Evolutionary conservation across 768 basidiomycete genomes (phyloP).

Genomic region (Xerocomellus amylosporus): DNA sequence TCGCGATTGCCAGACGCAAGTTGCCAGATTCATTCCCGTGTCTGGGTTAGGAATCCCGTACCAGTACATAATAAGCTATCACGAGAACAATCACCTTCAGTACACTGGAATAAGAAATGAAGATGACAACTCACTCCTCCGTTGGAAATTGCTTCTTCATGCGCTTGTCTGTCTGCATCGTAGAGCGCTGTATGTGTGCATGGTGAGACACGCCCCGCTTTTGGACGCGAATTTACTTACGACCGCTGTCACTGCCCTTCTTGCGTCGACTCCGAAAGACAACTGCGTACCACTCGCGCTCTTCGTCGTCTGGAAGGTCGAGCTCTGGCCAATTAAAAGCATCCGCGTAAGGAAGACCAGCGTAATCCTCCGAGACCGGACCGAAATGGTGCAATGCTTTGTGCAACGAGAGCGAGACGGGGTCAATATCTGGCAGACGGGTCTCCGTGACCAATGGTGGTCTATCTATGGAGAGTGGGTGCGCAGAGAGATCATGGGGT

Average conservation of each 20-base stretch:
- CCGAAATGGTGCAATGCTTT: slow-evolving; percentile 77
- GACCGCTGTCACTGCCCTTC: slow-evolving; percentile 61
- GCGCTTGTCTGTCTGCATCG: slow-evolving; percentile 81
- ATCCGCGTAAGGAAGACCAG: slow-evolving; percentile 56
- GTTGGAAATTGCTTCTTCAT: slow-evolving; percentile 88
- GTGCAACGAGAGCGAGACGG: slow-evolving; percentile 80
- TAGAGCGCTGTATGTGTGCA: slow-evolving; percentile 68
- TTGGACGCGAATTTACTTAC: slow-evolving; percentile 39
- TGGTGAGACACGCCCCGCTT: slow-evolving; percentile 1
- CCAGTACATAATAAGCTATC: slow-evolving; percentile 87
- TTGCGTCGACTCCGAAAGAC: slow-evolving; percentile 82
- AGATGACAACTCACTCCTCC: slow-evolving; percentile 61
- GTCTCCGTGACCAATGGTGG: slow-evolving; percentile 63
- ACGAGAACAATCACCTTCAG: slow-evolving; percentile 3
- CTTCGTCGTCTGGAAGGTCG: slow-evolving; percentile 61
- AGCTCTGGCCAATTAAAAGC: slow-evolving; percentile 91
- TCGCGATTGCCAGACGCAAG: slow-evolving; percentile 93
- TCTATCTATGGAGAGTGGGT: slow-evolving; percentile 25
- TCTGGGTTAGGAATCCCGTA: slow-evolving; percentile 77
- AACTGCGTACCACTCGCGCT: slow-evolving; percentile 90
- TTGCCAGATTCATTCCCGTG: slow-evolving; percentile 86
- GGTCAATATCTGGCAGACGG: slow-evolving; percentile 81
- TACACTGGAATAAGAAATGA: not conserved
- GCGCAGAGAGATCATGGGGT: slow-evolving; percentile 41
- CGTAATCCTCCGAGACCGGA: slow-evolving; percentile 60